These are phyloP conservation scores for Hypoxylon sp. DNA, from an alignment of 2,329 filamentous ascomycete genomes.

Conservation along the genomic window DNA sequence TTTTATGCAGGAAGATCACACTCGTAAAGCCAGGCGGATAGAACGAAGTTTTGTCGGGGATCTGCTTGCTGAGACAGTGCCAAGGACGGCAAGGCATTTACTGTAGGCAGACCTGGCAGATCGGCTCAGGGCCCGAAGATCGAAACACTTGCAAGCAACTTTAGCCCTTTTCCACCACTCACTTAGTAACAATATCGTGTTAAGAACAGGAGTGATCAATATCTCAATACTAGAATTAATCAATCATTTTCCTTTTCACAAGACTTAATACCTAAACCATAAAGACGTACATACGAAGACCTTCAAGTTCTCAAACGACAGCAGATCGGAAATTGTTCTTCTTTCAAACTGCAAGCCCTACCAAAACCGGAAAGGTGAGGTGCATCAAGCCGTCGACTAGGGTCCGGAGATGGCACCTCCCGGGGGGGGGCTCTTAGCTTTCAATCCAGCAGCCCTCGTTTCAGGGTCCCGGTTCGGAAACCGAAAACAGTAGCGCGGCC, in stretches of 20 bases:
- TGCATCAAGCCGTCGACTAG: conserved; percentile 35
- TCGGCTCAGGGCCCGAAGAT: too few relatives aligned
- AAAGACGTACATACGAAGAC: too few relatives aligned
- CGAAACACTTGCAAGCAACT: too few relatives aligned
- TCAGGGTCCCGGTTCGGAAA: conserved; percentile 40
- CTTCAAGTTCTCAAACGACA: too few relatives aligned
- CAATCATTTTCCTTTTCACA: too few relatives aligned
- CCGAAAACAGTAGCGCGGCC: conserved; percentile 31
- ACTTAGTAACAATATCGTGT: too few relatives aligned
- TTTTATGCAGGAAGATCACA: conserved; percentile 40
- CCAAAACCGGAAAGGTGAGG: conserved; percentile 36
- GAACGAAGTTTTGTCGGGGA: conserved; percentile 26
- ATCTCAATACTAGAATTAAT: too few relatives aligned
- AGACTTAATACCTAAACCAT: conserved; percentile 2
- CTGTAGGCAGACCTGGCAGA: too few relatives aligned
- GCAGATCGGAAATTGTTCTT: too few relatives aligned
- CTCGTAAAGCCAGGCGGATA: conserved; percentile 37
- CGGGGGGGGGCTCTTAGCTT: conserved; percentile 37
- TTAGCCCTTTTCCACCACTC: too few relatives aligned
- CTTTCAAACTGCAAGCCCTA: conserved; percentile 3
- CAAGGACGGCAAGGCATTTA: conserved; percentile 37
- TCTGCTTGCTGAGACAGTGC: conserved; percentile 39
- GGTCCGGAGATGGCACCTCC: conserved; percentile 41
- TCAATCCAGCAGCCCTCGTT: conserved; percentile 39
- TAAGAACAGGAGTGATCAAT: too few relatives aligned